Percentiles rank a stretch among this genome's conserved stretches.
phyloP scores from a whole-genome alignment of 352 stramenopile species.

The Phytophthora kernoviae region DNA sequence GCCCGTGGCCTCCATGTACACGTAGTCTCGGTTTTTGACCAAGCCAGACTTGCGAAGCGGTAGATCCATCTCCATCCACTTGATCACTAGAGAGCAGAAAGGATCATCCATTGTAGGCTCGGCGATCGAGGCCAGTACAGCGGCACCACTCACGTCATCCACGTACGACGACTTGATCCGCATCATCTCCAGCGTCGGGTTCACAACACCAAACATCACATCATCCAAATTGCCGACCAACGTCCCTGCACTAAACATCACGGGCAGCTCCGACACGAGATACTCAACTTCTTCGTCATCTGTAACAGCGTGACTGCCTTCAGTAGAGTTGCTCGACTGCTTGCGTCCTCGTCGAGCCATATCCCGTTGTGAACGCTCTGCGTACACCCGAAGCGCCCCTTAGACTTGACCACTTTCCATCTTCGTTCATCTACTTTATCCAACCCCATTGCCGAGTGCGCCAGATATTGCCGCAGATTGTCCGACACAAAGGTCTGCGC shows the following conservation, averaged over 20 bases:
- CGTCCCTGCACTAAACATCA: slow-evolving; percentile 37
- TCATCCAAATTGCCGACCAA: slow-evolving; percentile 39
- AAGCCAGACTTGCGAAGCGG: slow-evolving; percentile 24
- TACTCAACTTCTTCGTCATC: slow-evolving; percentile 19
- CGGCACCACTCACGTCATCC: slow-evolving; percentile 39
- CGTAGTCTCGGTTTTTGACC: slow-evolving; percentile 48
- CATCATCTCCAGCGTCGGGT: slow-evolving; percentile 40
- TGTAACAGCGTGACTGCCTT: slow-evolving; percentile 7
- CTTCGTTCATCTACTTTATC: slow-evolving; percentile 37
- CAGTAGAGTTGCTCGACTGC: background rate
- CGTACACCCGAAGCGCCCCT: slow-evolving; percentile 32
- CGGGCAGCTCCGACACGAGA: slow-evolving; percentile 17
- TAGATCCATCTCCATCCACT: slow-evolving; percentile 41
- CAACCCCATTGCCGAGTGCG: slow-evolving; percentile 26
- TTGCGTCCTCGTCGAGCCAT: slow-evolving; percentile 25
- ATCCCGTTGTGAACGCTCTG: slow-evolving; percentile 32
- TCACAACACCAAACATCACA: slow-evolving; percentile 46
- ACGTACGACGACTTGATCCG: slow-evolving; percentile 53
- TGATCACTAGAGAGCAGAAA: slow-evolving; percentile 48
- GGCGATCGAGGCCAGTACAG: slow-evolving; percentile 44
- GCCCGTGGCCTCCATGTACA: slow-evolving; percentile 56
- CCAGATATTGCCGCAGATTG: slow-evolving; percentile 44
- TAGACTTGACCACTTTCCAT: slow-evolving; percentile 41
- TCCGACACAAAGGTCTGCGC: slow-evolving; percentile 38
- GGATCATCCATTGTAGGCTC: slow-evolving; percentile 52